Evolutionary conservation across 805 yeast genomes (phyloP).

Genomic region (Wickerhamomyces mucosus): DNA sequence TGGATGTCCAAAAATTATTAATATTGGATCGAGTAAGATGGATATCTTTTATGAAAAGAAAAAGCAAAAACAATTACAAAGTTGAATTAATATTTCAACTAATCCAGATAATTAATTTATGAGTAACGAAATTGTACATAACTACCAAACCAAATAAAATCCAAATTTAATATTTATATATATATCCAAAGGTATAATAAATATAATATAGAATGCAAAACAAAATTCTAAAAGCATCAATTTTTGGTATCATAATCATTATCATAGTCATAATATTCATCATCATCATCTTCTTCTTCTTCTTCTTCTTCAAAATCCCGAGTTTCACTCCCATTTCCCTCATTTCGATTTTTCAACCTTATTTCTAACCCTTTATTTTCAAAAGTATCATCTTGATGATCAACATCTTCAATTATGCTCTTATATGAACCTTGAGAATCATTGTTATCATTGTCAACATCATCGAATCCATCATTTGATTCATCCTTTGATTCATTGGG

Average conservation of each 20-base stretch:
- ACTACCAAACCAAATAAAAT: no score
- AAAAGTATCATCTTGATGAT: background rate
- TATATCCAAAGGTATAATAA: no score
- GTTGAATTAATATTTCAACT: slow-evolving; percentile 1
- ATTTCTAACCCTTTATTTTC: no score
- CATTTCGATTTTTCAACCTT: no score
- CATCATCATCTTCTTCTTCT: slow-evolving; percentile 1
- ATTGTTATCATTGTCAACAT: slow-evolving; percentile 1
- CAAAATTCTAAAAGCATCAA: no score
- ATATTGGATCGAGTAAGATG: slow-evolving; percentile 67
- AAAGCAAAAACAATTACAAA: slow-evolving; percentile 20
- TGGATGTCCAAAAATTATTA: slow-evolving; percentile 83
- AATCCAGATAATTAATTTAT: background rate
- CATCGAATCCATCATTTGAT: background rate
- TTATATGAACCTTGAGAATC: slow-evolving; percentile 1
- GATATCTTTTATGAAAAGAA: slow-evolving; percentile 57
- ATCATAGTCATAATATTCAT: slow-evolving; percentile 3
- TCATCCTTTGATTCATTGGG: background rate
- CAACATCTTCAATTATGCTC: slow-evolving; percentile 7
- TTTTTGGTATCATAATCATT: no score
- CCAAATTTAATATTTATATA: no score
- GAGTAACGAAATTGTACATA: no score
- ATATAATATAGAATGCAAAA: no score
- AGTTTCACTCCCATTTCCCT: no score
- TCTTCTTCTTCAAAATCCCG: slow-evolving; percentile 1